phyloP scores from a whole-genome alignment of 805 yeast genomes.

The Wickerhamiella alocasiicola region DNA sequence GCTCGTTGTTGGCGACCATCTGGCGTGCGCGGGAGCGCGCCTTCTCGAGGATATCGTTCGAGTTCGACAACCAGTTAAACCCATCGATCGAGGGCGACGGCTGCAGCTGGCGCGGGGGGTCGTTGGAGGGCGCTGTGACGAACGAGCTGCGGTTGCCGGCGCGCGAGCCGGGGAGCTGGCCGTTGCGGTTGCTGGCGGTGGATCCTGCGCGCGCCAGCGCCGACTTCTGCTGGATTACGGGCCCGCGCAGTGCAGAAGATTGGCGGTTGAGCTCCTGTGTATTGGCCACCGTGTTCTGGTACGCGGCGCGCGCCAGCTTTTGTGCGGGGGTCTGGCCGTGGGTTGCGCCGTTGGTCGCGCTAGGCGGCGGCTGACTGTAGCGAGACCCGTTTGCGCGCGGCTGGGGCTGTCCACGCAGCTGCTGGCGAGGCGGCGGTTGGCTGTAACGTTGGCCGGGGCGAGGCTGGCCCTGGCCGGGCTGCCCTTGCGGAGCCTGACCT shows the following conservation, averaged over 20 bases:
- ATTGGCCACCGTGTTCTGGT: too few species aligned
- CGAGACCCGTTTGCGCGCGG: not conserved
- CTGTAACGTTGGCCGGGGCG: not conserved
- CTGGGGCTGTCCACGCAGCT: too few species aligned
- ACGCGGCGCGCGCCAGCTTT: too few species aligned
- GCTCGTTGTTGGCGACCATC: not conserved
- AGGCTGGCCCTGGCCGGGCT: not conserved
- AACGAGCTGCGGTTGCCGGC: not conserved
- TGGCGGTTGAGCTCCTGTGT: too few species aligned
- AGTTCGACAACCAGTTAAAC: constrained; percentile 4
- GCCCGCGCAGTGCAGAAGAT: too few species aligned
- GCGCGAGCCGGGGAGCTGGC: not conserved
- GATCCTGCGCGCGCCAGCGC: not conserved
- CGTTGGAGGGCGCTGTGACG: not conserved
- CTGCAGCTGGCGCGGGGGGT: constrained; percentile 7
- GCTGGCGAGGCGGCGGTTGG: not conserved
- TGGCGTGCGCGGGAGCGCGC: constrained; percentile 7
- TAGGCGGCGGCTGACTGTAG: not conserved
- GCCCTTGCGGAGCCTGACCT: constrained; percentile 1
- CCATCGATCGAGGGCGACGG: constrained; percentile 10
- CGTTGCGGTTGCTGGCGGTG: not conserved
- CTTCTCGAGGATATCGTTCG: constrained; percentile 4
- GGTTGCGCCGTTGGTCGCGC: too few species aligned
- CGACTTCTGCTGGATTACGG: not conserved
- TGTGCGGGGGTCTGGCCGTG: too few species aligned